Conservation (phyloP, 2,329 filamentous ascomycete genomes). For the Trichophaea hybrida region DNA sequence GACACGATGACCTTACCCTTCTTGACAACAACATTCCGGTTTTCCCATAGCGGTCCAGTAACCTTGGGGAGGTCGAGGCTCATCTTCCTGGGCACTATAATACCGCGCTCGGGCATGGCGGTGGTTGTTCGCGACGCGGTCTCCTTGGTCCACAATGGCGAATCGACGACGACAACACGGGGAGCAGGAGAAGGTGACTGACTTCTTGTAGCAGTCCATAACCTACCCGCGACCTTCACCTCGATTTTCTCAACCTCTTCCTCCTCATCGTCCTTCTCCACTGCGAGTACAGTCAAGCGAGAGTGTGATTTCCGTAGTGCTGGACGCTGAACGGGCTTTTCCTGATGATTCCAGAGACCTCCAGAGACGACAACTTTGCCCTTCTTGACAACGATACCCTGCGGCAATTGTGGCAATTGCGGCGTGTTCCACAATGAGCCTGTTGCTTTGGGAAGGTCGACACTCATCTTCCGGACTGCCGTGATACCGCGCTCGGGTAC, state of each 20-base stretch:
- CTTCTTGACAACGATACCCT: background rate
- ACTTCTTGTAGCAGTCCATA: conserved; percentile 1
- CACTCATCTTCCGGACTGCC: conserved; percentile 3
- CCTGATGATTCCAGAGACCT: background rate
- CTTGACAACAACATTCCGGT: background rate
- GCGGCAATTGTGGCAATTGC: background rate
- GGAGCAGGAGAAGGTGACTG: background rate
- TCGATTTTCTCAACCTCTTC: background rate
- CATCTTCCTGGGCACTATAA: background rate
- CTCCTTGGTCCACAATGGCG: conserved; percentile 13
- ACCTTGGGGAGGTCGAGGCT: conserved; percentile 6
- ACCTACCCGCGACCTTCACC: background rate
- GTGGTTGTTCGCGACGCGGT: conserved; percentile 16
- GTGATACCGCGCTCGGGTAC: conserved; percentile 8
- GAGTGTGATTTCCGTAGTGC: background rate
- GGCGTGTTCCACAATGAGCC: conserved; percentile 11
- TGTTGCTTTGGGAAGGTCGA: conserved; percentile 9
- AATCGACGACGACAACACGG: background rate
- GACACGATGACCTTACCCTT: background rate
- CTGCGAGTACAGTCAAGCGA: background rate
- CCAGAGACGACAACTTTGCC: background rate
- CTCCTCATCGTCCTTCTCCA: background rate
- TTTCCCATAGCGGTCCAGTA: conserved; percentile 14
- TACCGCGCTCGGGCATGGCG: conserved; percentile 8
- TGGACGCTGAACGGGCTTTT: background rate